These are phyloP conservation scores for Lantana camara DNA, from an alignment of 257 asterid species.

Conservation along the genomic window DNA sequence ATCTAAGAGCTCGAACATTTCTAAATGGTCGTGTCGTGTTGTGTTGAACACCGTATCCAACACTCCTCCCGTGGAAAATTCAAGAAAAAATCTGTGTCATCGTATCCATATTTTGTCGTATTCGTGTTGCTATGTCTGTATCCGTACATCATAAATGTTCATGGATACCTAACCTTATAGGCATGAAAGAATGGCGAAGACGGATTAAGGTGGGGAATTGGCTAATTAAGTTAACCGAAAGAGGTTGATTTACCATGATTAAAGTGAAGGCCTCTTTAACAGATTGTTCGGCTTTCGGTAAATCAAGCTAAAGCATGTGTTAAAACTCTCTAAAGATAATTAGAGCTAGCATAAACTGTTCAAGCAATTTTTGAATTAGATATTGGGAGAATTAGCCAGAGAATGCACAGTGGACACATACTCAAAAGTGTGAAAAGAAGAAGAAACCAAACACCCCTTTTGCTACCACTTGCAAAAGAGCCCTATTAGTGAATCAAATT, in stretches of 20 bases:
- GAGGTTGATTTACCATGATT: slow-evolving; percentile 2
- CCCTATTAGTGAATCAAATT: slow-evolving; percentile 4
- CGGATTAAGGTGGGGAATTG: not conserved
- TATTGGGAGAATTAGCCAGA: too few species aligned
- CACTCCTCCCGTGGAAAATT: too few species aligned
- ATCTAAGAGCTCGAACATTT: too few species aligned
- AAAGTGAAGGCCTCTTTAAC: slow-evolving; percentile 15
- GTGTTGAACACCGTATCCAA: too few species aligned
- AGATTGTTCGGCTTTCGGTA: slow-evolving; percentile 7
- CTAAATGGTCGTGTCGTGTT: too few species aligned
- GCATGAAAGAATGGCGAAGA: not conserved
- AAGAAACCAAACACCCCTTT: not conserved
- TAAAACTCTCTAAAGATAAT: not conserved
- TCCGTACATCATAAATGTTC: too few species aligned
- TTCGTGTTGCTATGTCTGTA: too few species aligned
- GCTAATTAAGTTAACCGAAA: too few species aligned
- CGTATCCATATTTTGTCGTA: too few species aligned
- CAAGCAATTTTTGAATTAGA: not conserved
- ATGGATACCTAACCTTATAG: not conserved
- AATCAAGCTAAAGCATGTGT: slow-evolving; percentile 11
- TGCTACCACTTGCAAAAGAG: slow-evolving; percentile 13
- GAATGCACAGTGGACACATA: too few species aligned
- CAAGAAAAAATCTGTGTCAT: too few species aligned
- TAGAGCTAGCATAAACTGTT: slow-evolving; percentile 5
- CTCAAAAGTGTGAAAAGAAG: too few species aligned